Evolutionary conservation across 2,329 filamentous ascomycete genomes (phyloP).

Genomic region (Aspergillus costaricaensis): DNA sequence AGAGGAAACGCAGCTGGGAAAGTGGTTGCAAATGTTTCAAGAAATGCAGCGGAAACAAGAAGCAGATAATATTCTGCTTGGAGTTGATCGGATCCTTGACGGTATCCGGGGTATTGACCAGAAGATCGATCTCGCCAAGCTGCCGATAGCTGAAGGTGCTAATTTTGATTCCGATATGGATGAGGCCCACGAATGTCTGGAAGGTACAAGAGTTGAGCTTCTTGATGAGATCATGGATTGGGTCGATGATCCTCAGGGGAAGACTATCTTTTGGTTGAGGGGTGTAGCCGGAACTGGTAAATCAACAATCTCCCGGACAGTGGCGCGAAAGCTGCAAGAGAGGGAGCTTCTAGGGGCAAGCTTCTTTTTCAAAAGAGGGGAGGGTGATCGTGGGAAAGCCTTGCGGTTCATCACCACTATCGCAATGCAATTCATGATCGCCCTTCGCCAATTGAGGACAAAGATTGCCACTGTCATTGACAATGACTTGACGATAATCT

Average conservation of each 20-base stretch:
- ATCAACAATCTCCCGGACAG: conserved; percentile 33
- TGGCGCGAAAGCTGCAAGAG: conserved; percentile 25
- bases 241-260: conserved; percentile 10
- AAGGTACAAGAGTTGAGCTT: not conserved
- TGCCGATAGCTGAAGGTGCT: not conserved
- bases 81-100: not conserved
- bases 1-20: not conserved
- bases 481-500: no score
- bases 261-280: conserved; percentile 37
- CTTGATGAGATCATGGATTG: not conserved
- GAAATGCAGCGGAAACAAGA: not conserved
- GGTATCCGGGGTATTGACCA: not conserved
- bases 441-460: conserved; percentile 35
- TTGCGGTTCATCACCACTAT: no score
- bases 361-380: conserved; percentile 52
- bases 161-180: not conserved
- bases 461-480: conserved; percentile 20
- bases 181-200: not conserved
- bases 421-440: conserved; percentile 30
- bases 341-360: conserved; percentile 34
- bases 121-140: not conserved
- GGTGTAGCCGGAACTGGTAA: conserved; percentile 38
- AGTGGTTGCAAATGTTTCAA: not conserved
- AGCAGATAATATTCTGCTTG: not conserved
- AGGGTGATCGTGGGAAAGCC: conserved; percentile 37